A percentile compares a stretch with the other conserved stretches of the same genome.
phyloP scores from a whole-genome alignment of 768 basidiomycete species.

The Glaciozyma antarctica region DNA sequence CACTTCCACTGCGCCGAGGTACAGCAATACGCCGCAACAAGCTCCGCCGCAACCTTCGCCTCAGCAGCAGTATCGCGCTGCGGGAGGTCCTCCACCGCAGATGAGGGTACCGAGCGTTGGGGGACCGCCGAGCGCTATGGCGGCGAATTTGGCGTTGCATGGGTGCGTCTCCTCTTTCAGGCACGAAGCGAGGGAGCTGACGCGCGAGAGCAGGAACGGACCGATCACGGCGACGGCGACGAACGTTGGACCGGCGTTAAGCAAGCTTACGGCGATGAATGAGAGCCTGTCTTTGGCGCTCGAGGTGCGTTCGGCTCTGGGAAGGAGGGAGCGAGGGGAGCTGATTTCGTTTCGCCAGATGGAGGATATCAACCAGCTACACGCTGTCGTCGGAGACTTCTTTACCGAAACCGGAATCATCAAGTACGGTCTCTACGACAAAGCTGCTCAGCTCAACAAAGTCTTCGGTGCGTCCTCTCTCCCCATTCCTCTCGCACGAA shows the following conservation, averaged over 20 bases:
- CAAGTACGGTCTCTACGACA: conserved; percentile 27
- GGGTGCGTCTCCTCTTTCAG: background rate
- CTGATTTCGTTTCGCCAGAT: background rate
- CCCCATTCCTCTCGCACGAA: background rate
- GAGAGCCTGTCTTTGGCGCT: conserved; percentile 15
- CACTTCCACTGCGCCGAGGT: background rate
- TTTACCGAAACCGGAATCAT: conserved; percentile 29
- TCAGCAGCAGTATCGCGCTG: background rate
- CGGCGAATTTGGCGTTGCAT: background rate
- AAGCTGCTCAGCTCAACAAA: conserved; percentile 13
- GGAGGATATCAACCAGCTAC: conserved; percentile 9
- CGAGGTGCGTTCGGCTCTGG: conserved; percentile 9
- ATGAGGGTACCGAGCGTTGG: background rate
- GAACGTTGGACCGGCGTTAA: conserved; percentile 7
- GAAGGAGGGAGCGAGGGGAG: background rate
- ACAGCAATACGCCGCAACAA: background rate
- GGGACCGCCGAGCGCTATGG: too few species aligned
- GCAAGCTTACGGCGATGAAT: conserved; percentile 11
- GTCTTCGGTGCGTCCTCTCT: conserved; percentile 14
- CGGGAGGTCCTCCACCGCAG: background rate
- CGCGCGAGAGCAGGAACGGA: conserved; percentile 4
- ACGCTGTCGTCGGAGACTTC: conserved; percentile 14
- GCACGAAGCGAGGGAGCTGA: background rate
- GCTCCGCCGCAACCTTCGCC: background rate
- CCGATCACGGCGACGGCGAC: conserved; percentile 21